Evolutionary conservation across 1,139 yeast species (phyloP).

Genomic region (Magnusiomyces magnusii): DNA sequence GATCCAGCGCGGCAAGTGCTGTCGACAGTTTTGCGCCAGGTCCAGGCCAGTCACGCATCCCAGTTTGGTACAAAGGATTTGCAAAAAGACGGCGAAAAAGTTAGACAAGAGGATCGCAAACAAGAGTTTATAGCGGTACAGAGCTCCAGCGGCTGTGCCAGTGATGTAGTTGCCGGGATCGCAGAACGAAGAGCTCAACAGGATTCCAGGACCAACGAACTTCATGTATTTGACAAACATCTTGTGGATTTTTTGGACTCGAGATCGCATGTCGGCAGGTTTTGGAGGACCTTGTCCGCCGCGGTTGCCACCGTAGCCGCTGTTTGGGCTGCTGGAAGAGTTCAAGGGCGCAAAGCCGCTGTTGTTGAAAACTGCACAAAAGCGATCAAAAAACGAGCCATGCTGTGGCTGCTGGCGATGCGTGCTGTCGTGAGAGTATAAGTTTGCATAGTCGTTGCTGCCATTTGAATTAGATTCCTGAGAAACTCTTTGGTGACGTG

Average conservation of each 20-base stretch:
- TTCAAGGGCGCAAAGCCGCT: neutral
- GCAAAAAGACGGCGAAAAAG: slow-evolving; percentile 65
- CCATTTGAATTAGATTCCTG: neutral
- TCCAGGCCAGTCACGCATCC: slow-evolving; percentile 80
- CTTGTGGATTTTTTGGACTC: neutral
- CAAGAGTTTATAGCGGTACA: slow-evolving; percentile 52
- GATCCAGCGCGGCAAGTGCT: slow-evolving; percentile 53
- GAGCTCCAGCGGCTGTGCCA: slow-evolving; percentile 70
- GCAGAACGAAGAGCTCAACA: slow-evolving; percentile 73
- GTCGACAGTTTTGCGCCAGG: slow-evolving; percentile 61
- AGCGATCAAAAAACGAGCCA: neutral
- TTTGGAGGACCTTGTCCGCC: slow-evolving; percentile 34
- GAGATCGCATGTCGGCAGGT: neutral
- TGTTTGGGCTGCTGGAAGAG: neutral
- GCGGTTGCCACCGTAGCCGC: neutral
- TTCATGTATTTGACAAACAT: slow-evolving; percentile 40
- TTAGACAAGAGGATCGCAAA: slow-evolving; percentile 63
- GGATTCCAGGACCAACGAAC: slow-evolving; percentile 71
- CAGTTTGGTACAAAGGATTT: slow-evolving; percentile 60
- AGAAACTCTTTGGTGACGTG: neutral
- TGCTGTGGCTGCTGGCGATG: neutral
- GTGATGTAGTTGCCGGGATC: slow-evolving; percentile 87
- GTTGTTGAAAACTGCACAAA: neutral
- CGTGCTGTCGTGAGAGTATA: neutral
- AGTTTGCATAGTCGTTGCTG: neutral